Evolutionary conservation across 1,284 basidiomycete species (phyloP).

Genomic region (Irpex sp.): DNA sequence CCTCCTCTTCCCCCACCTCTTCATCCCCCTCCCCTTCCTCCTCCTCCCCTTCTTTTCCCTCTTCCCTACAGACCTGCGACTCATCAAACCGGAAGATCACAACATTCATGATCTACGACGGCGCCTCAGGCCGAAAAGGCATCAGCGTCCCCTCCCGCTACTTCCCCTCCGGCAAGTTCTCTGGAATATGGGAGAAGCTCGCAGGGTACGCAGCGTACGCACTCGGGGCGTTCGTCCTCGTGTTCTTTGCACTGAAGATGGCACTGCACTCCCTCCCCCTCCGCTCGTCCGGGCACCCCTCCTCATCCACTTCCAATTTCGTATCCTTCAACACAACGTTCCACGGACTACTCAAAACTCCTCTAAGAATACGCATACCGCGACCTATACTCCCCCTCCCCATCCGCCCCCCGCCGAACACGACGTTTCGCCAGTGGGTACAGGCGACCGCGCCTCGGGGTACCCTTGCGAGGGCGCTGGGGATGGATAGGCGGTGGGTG

Average conservation of each 20-base stretch:
- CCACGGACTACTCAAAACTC: not conserved
- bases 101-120: constrained; percentile 63
- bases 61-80: constrained; percentile 7
- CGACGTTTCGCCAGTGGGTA: constrained; percentile 50
- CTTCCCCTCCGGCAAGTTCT: constrained; percentile 14
- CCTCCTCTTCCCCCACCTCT: no score
- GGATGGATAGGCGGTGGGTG: constrained; percentile 48
- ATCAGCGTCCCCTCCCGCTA: constrained; percentile 46
- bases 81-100: constrained; percentile 28
- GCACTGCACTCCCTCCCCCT: constrained; percentile 47
- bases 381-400: constrained; percentile 1
- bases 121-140: constrained; percentile 52
- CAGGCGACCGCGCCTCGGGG: constrained; percentile 36
- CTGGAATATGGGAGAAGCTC: not conserved
- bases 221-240: constrained; percentile 35
- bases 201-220: constrained; percentile 24
- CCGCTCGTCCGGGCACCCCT: constrained; percentile 36
- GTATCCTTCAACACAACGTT: not conserved
- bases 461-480: constrained; percentile 33
- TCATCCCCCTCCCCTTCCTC: constrained; percentile 54
- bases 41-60: constrained; percentile 42
- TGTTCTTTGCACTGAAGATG: constrained; percentile 54
- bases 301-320: no score
- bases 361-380: not conserved
- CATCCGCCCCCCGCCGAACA: constrained; percentile 18